Conservation (phyloP, 2,329 filamentous ascomycete species). For the Akanthomyces lecanii region DNA sequence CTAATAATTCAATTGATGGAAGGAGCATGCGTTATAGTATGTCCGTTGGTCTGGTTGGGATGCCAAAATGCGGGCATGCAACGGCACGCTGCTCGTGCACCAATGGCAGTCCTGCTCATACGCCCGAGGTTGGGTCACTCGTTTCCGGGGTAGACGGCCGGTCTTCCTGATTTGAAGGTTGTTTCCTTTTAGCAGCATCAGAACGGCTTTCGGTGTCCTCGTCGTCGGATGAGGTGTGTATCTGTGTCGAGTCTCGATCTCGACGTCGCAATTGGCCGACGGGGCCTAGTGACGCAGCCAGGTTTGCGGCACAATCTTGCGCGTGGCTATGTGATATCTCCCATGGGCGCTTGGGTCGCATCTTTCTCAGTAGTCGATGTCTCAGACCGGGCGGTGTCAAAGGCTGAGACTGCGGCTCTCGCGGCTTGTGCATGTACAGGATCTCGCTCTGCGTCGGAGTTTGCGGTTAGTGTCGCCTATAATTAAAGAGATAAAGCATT, state of each 20-base stretch:
- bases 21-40: background rate
- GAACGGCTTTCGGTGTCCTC: constrained; percentile 20
- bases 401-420: constrained; percentile 23
- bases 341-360: constrained; percentile 26
- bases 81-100: background rate
- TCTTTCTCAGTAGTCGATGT: constrained; percentile 22
- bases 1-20: background rate
- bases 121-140: background rate
- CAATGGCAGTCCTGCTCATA: background rate
- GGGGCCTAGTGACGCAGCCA: background rate
- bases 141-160: background rate
- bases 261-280: constrained; percentile 15
- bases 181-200: constrained; percentile 22
- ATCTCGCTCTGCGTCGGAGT: constrained; percentile 8
- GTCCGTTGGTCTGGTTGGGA: background rate
- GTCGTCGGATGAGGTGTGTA: constrained; percentile 22
- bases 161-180: constrained; percentile 19
- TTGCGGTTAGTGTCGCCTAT: background rate
- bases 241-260: constrained; percentile 26
- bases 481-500: background rate
- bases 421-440: background rate
- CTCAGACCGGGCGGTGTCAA: constrained; percentile 24
- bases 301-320: background rate
- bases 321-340: constrained; percentile 22
- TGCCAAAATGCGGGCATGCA: background rate